A percentile compares a stretch with the other conserved stretches of the same genome.
These are phyloP conservation scores for Pyricularia grisea DNA, from an alignment of 2,329 filamentous ascomycete genomes.

Conservation along the genomic window DNA sequence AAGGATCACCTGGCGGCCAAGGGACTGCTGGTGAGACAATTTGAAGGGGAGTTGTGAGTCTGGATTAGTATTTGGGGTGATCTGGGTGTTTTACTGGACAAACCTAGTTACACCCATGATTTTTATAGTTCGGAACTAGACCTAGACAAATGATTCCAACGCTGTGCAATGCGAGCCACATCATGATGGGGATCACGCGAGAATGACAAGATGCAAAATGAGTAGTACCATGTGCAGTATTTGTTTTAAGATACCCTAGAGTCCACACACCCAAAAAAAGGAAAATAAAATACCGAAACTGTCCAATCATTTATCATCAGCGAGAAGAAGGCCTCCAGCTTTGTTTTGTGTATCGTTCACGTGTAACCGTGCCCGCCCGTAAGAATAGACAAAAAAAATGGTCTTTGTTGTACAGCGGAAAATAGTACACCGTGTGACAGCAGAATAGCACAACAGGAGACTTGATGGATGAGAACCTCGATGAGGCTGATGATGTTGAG, in stretches of 20 bases:
- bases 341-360: not conserved
- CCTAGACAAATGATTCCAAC: not conserved
- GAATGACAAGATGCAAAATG: not conserved
- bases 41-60: constrained; percentile 46
- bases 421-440: not conserved
- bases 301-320: not conserved
- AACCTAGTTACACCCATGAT: not conserved
- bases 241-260: not conserved
- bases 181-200: not conserved
- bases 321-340: not conserved
- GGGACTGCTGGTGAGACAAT: constrained; percentile 70
- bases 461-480: constrained; percentile 1
- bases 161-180: not conserved
- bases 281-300: not conserved
- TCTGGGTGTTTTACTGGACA: not conserved
- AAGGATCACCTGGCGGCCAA: constrained; percentile 69
- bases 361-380: not conserved
- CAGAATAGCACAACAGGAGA: not conserved
- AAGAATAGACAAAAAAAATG: not conserved
- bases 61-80: not conserved
- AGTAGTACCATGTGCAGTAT: not conserved
- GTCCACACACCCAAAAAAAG: too few species aligned
- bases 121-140: not conserved
- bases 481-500: not conserved
- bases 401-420: not conserved